phyloP scores from a whole-genome alignment of 306 rosid species.

The Vachellia collinsii region DNA sequence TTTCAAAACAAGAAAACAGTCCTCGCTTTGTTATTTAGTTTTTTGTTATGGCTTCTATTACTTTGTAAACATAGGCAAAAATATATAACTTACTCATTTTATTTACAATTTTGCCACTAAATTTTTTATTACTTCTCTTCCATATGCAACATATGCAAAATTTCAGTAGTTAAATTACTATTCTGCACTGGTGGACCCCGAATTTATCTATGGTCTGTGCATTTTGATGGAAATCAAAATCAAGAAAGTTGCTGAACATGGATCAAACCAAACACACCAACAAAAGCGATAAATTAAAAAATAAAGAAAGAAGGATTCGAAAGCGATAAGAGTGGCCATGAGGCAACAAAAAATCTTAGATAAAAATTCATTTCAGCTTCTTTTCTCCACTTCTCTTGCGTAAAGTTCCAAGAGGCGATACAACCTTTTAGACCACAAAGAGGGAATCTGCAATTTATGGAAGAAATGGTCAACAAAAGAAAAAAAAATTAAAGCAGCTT shows the following conservation, averaged over 20 bases:
- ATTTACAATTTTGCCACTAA: too few species aligned
- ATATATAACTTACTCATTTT: too few species aligned
- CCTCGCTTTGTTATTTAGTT: too few species aligned
- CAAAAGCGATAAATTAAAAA: background rate
- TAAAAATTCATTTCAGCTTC: constrained; percentile 16
- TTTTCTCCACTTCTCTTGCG: constrained; percentile 37
- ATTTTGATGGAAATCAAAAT: background rate
- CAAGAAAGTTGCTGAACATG: constrained; percentile 5
- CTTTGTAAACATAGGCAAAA: too few species aligned
- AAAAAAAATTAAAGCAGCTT: background rate
- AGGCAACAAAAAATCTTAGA: background rate
- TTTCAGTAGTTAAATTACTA: too few species aligned
- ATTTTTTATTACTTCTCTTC: too few species aligned
- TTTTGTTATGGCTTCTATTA: too few species aligned
- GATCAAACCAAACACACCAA: background rate
- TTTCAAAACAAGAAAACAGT: too few species aligned
- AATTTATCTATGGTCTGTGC: background rate
- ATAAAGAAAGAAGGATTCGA: background rate
- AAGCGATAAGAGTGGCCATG: constrained; percentile 15
- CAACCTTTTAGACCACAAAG: constrained; percentile 20
- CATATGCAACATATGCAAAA: too few species aligned
- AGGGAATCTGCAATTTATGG: constrained; percentile 23
- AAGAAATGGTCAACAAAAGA: constrained; percentile 29
- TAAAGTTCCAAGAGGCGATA: constrained; percentile 4
- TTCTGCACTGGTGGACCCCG: too few species aligned